Evolutionary conservation across 768 basidiomycete genomes (phyloP), one percentile per base, ranked within the genome.

Genomic region (Ramaria sp.): DNA sequence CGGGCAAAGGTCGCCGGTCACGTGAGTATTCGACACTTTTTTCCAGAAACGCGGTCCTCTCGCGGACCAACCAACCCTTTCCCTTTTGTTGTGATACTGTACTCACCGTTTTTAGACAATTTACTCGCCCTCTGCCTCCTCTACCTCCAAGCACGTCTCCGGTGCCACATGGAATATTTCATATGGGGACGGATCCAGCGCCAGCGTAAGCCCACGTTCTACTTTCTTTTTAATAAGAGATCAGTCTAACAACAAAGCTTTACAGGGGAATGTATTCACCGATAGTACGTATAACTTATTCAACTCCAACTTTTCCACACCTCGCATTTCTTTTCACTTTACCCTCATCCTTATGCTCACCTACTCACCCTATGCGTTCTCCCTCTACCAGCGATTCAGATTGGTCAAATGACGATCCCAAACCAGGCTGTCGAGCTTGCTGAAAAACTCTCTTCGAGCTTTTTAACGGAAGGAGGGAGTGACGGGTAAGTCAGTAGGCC

Each of bases 401-500:
- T 57, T 4, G 52, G 52, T 24, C 20, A 34, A 24, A 57, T 72
- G 18, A 44, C 63, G 27, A 61, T 72, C 45, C 62, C 65, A 3
- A 63, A 61, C 32, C 71, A 71, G 57, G 69, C 66, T 18, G 64
- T 72, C 49, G 71, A 72, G 61, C 62, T 67, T 39, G 68, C 71
- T 6, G 56, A 65, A 59, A 61, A 68, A 52, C 62, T 71, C 41
- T 67, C 65, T 61, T 42, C 59, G 7, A 62, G 62, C 54, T 72
- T 72, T 64, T 53, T 67, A 30, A 57, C 61, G 22, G 67, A 67
- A 39, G 64, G 63, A 15, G 65, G 67, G 10, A 69, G 66, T 60
- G 70, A 71, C 55, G 71, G 52, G 56, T 50, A 16, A 28, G 18
- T n/a, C n/a, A n/a, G n/a, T n/a, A n/a, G n/a, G n/a, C n/a, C n/a